A percentile compares a stretch with the other conserved stretches of the same genome.
Evolutionary conservation across 192 early-diverging fungal genomes (phyloP).

Genomic region (Lunasporangiospora selenospora): DNA sequence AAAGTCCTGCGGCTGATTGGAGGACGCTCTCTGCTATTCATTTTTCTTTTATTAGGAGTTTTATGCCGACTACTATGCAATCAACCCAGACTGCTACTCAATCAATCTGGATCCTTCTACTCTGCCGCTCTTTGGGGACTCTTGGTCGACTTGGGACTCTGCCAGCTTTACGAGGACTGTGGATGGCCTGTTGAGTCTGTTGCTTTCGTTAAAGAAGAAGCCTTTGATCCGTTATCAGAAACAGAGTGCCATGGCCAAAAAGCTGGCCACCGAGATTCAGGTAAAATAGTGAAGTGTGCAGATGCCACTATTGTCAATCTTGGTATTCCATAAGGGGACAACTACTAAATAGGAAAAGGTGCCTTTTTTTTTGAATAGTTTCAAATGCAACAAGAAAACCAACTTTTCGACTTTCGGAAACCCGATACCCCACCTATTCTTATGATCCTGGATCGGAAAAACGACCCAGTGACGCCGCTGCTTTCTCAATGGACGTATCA

Average conservation of each 20-base stretch:
- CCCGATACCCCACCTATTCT: slow-evolving; percentile 88
- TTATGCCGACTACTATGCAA: slow-evolving; percentile 90
- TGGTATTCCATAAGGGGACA: too few relatives aligned
- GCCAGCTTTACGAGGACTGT: slow-evolving; percentile 76
- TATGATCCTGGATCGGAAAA: slow-evolving; percentile 90
- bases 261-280: slow-evolving; percentile 81
- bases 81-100: slow-evolving; percentile 84
- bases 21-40: not conserved
- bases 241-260: slow-evolving; percentile 81
- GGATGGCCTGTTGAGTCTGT: slow-evolving; percentile 77
- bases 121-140: slow-evolving; percentile 76
- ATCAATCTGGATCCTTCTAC: slow-evolving; percentile 69
- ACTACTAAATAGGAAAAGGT: not conserved
- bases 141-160: slow-evolving; percentile 77
- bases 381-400: slow-evolving; percentile 76
- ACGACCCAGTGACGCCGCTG: slow-evolving; percentile 95
- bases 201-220: slow-evolving; percentile 90
- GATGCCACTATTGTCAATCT: not conserved
- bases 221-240: slow-evolving; percentile 91
- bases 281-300: slow-evolving; percentile 56
- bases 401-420: slow-evolving; percentile 80
- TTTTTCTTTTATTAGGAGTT: slow-evolving; percentile 69
- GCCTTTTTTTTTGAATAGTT: slow-evolving; percentile 54
- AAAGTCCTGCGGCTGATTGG: slow-evolving; percentile 78
- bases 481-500: slow-evolving; percentile 99